Conservation (phyloP, 768 basidiomycete genomes). For the Jaapia argillacea region DNA sequence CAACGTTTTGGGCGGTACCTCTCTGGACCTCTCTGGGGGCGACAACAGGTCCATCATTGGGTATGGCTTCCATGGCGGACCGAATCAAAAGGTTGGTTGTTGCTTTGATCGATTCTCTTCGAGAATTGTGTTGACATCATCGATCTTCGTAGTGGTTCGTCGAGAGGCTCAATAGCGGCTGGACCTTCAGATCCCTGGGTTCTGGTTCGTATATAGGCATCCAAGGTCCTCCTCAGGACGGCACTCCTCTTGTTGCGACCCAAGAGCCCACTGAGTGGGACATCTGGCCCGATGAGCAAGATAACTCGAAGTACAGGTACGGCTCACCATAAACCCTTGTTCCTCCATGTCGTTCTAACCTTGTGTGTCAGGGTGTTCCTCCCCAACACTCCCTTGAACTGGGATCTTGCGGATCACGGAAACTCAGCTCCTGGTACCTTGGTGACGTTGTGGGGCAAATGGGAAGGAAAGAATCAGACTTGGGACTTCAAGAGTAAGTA, state of each 20-base stretch:
- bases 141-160: conserved; percentile 35
- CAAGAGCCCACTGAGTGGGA: conserved; percentile 34
- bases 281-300: conserved; percentile 34
- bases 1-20: conserved; percentile 43
- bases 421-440: conserved; percentile 32
- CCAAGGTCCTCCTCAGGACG: conserved; percentile 26
- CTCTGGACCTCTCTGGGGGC: conserved; percentile 42
- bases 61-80: conserved; percentile 27
- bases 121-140: not conserved
- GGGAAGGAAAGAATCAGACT: conserved; percentile 41
- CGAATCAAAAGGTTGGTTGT: conserved; percentile 37
- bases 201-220: conserved; percentile 32
- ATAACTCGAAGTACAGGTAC: conserved; percentile 32
- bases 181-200: conserved; percentile 31
- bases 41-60: conserved; percentile 44
- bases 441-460: conserved; percentile 37
- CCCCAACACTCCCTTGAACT: conserved; percentile 29
- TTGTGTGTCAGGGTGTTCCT: conserved; percentile 30
- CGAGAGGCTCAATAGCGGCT: conserved; percentile 24
- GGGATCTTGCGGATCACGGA: conserved; percentile 40
- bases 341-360: not conserved
- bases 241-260: conserved; percentile 28
- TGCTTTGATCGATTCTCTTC: not conserved
- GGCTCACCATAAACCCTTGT: conserved; percentile 9
- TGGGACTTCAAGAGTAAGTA: conserved; percentile 30